Percentiles rank a stretch among this genome's conserved stretches.
Conservation (phyloP, 2,329 filamentous ascomycete species). For the Fusarium verrucosum region DNA sequence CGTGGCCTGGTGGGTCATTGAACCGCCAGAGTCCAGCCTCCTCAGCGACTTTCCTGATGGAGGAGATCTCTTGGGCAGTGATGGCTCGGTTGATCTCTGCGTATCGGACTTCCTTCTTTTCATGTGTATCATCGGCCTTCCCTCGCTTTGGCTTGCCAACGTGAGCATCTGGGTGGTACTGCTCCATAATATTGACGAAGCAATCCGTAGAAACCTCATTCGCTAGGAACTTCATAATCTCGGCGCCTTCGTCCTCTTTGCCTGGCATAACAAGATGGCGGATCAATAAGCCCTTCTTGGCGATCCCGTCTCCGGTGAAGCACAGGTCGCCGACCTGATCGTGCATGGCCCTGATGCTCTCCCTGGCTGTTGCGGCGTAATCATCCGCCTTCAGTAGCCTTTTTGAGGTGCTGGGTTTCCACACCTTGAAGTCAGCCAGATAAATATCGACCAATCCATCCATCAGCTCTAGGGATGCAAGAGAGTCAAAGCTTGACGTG, state of each 20-base stretch:
- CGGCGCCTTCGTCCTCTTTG: constrained; percentile 74
- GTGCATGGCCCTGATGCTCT: constrained; percentile 84
- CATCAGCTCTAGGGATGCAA: constrained; percentile 75
- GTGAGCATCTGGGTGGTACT: constrained; percentile 82
- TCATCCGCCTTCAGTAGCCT: constrained; percentile 81
- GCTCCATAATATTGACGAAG: constrained; percentile 90
- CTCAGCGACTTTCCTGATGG: constrained; percentile 73
- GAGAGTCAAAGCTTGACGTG: constrained; percentile 81
- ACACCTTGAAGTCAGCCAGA: constrained; percentile 88
- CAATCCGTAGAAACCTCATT: constrained; percentile 76
- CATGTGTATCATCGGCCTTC: constrained; percentile 48
- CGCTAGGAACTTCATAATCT: constrained; percentile 81
- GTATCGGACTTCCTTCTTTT: constrained; percentile 69
- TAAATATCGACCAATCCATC: constrained; percentile 87
- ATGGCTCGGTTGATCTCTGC: constrained; percentile 78
- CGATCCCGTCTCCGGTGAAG: constrained; percentile 83
- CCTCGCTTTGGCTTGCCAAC: constrained; percentile 72
- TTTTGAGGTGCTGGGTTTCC: constrained; percentile 71
- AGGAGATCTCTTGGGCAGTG: constrained; percentile 68
- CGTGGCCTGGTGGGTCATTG: constrained; percentile 68
- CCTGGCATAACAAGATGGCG: constrained; percentile 88
- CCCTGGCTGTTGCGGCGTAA: constrained; percentile 75
- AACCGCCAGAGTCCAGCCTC: constrained; percentile 82
- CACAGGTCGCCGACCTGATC: constrained; percentile 82
- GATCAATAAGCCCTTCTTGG: constrained; percentile 78